Conservation (phyloP, 257 asterid genomes). For the Nicotiana attenuata region DNA sequence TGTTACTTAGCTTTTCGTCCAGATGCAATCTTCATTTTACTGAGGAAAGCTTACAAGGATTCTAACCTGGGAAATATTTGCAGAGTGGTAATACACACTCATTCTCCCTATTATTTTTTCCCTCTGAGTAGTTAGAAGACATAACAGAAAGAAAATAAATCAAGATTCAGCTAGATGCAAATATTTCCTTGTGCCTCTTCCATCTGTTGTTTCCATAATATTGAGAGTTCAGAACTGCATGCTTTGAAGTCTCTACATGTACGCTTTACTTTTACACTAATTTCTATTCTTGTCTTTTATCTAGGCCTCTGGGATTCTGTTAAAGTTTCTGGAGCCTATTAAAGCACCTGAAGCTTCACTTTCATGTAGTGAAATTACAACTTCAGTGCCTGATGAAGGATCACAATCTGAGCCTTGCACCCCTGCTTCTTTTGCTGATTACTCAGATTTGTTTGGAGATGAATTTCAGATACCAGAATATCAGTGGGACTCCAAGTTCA, state of each 20-base stretch:
- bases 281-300: conserved; percentile 4
- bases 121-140: background rate
- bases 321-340: conserved; percentile 50
- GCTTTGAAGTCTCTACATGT: background rate
- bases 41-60: conserved; percentile 87
- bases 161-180: background rate
- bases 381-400: conserved; percentile 50
- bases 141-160: conserved; percentile 2
- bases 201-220: background rate
- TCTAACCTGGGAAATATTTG: conserved; percentile 69
- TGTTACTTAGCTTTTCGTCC: conserved; percentile 73
- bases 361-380: conserved; percentile 30
- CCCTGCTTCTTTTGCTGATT: conserved; percentile 46
- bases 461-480: conserved; percentile 61
- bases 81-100: conserved; percentile 53
- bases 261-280: background rate
- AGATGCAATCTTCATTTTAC: conserved; percentile 62
- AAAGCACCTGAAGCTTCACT: conserved; percentile 37
- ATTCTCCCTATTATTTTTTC: conserved; percentile 1
- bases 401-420: conserved; percentile 34
- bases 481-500: conserved; percentile 51
- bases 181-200: background rate
- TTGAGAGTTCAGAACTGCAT: background rate
- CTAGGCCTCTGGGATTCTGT: conserved; percentile 72
- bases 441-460: conserved; percentile 77